Base-by-base conservation (phyloP, 257 asterid species). In the Penstemon newberryi region DNA sequence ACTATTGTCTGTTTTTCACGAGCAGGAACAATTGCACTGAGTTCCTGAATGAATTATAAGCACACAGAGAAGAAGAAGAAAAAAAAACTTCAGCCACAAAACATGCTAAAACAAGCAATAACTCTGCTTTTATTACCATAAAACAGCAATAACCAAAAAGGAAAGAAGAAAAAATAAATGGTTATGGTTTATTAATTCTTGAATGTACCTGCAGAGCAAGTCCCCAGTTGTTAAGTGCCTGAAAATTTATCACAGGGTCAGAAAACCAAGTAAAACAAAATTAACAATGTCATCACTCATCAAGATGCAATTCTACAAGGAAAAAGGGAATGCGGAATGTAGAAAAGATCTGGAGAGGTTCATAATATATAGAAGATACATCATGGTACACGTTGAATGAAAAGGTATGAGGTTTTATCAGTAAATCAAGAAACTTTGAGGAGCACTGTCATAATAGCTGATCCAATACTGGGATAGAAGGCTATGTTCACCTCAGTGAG, bases 211-310 rank as follows among this genome's bases (percentile, higher is more conserved):
- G 99, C 79, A 94, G 84, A 67, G 99, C 99, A 82, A 94, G 98
- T 67, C 99, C 99, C 99, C 98, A 94, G 80, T 94, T 94, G 87
- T 94, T 94, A 69, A 94, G 95, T 49, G 99, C 99, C 99, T 94
- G 89, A 56, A 74, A 74, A 60, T 53, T 59, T 44, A 66, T 53
- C 54, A 40, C 61, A 43, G 56, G 56, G 73, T 85, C 58, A 83
- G 85, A 71, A 76, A 37, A 63, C 60, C 52, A 50, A 43, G 72
- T 38, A 2, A 47, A 52, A 66, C 78, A 10, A 58, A 13, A 66
- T n/a, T 12, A 55, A 51, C 58, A 65, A 62, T 62, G 66, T 15
- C 18, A 15, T n/a, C n/a, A n/a, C n/a, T 58, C 15, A 42, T 3
- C 12, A 65, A 60, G 12, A n/a, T 36, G 71, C 58, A 8, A 25